Percentiles rank a stretch among this genome's conserved stretches.
Conservation (phyloP, 2,329 filamentous ascomycete genomes). For the Monosporascus sp. region DNA sequence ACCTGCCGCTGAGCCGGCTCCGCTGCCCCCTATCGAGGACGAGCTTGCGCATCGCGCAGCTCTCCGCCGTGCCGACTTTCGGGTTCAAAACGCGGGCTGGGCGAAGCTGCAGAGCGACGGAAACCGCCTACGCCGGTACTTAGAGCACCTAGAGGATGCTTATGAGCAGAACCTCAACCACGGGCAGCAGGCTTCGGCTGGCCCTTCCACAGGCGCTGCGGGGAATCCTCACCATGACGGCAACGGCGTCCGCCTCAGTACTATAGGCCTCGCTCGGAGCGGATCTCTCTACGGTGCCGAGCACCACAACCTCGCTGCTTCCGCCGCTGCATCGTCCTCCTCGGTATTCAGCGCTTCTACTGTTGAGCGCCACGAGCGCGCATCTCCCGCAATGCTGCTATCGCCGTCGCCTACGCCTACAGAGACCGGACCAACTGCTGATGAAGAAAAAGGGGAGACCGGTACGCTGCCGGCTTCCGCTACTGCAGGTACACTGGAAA, state of each 20-base stretch:
- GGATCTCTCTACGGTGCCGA: background rate
- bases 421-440: no score
- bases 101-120: background rate
- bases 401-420: no score
- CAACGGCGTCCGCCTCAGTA: background rate
- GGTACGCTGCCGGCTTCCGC: no score
- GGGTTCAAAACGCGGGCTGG: background rate
- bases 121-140: background rate
- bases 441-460: no score
- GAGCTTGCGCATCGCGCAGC: background rate
- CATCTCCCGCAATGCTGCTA: no score
- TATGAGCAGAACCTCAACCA: background rate
- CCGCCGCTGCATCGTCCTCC: no score
- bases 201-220: background rate
- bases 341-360: no score
- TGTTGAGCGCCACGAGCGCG: no score
- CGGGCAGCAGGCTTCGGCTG: background rate
- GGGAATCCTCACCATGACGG: no score
- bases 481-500: no score
- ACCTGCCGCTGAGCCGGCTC: no score
- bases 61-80: background rate
- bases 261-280: background rate
- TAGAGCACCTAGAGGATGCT: background rate
- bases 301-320: background rate
- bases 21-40: background rate